Percentiles rank a stretch among this genome's conserved stretches.
Conservation (phyloP, 371 early-diverging fungal species). For the Syncephalastrum sp. region DNA sequence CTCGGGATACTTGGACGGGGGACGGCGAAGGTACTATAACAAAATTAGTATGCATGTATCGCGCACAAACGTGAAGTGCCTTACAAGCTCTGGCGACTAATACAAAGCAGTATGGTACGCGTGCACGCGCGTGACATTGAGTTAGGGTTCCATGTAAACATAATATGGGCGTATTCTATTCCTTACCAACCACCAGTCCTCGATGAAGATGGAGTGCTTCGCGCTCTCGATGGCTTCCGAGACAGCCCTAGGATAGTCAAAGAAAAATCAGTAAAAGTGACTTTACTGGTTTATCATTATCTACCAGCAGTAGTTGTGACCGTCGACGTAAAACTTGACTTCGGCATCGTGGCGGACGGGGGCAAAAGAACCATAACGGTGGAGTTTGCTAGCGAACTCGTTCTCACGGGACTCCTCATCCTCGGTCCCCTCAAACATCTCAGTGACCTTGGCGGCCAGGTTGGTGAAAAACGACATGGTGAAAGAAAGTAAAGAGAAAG, state of each 20-base stretch:
- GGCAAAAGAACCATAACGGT: slow-evolving; percentile 82
- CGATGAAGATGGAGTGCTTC: slow-evolving; percentile 76
- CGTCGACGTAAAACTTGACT: slow-evolving; percentile 79
- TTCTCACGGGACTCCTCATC: slow-evolving; percentile 32
- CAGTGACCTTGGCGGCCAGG: slow-evolving; percentile 24
- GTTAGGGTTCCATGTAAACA: too few species aligned
- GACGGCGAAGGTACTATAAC: slow-evolving; percentile 75
- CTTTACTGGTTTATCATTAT: neutral
- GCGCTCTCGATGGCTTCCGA: slow-evolving; percentile 80
- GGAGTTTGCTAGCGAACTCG: slow-evolving; percentile 35
- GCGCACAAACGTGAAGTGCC: neutral
- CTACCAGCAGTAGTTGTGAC: slow-evolving; percentile 77
- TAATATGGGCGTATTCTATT: neutral
- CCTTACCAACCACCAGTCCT: slow-evolving; percentile 91
- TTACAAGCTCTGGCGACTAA: slow-evolving; percentile 52
- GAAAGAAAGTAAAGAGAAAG: neutral
- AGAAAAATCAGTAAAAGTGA: neutral
- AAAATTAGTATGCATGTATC: neutral
- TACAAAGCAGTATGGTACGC: neutral
- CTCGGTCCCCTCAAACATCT: slow-evolving; percentile 24
- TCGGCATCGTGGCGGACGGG: slow-evolving; percentile 70
- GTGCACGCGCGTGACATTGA: too few species aligned
- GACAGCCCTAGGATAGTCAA: slow-evolving; percentile 48
- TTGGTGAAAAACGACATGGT: slow-evolving; percentile 34
- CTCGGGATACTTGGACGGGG: slow-evolving; percentile 69